phyloP scores from a whole-genome alignment of 257 asterid species.

The Catharanthus roseus region DNA sequence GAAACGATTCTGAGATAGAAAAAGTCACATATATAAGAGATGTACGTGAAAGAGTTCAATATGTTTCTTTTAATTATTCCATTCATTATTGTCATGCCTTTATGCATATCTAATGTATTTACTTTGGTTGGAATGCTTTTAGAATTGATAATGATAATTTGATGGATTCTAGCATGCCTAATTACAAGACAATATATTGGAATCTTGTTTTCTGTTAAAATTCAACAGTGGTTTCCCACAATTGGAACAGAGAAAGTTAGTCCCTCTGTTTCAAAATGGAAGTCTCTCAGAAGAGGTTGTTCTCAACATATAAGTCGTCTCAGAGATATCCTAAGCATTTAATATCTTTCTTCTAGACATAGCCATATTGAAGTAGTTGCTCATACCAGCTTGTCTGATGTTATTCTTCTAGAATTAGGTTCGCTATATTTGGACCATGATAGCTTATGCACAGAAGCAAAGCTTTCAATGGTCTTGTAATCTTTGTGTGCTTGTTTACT shows the following conservation, averaged over 20 bases:
- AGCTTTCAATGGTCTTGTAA: background rate
- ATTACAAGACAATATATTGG: too few relatives aligned
- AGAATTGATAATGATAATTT: background rate
- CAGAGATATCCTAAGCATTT: too few relatives aligned
- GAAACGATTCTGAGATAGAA: background rate
- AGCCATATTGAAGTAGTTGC: too few relatives aligned
- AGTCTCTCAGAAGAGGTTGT: too few relatives aligned
- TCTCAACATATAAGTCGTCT: too few relatives aligned
- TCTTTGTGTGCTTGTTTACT: background rate
- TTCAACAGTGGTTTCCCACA: background rate
- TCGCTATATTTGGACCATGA: background rate
- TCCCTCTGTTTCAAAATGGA: too few relatives aligned
- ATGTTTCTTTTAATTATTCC: background rate
- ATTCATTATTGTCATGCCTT: background rate
- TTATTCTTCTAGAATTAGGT: too few relatives aligned
- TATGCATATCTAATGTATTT: background rate
- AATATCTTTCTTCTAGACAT: too few relatives aligned
- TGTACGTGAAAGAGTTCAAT: background rate
- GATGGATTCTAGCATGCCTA: background rate
- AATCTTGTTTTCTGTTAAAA: background rate
- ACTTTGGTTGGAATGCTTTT: background rate
- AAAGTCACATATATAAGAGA: background rate
- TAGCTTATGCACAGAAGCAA: background rate
- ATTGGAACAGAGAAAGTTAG: too few relatives aligned
- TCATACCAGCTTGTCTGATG: too few relatives aligned